Evolutionary conservation across 257 asterid species (phyloP), one percentile per base, ranked within the genome.

Genomic region (Haberlea rhodopensis): DNA sequence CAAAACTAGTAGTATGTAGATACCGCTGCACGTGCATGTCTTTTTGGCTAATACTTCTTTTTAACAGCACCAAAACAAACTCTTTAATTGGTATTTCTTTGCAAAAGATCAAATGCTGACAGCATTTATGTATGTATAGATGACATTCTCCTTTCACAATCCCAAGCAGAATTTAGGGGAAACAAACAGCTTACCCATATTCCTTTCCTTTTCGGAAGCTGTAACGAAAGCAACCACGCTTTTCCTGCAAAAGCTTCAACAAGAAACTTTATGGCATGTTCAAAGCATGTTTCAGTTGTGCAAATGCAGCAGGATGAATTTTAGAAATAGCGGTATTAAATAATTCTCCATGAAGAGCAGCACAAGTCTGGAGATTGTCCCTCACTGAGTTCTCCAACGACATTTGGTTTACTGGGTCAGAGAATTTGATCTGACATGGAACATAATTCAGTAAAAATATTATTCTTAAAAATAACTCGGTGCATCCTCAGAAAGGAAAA

Each of bases 361-460:
- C 83, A 75, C 99, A 90, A 11, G 90, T 84, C 71, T 83, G 95
- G 71, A 94, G 99, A 76, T 87, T 94, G 66, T 84, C 97, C 76
- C 83, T 84, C 77, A 94, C 82, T 8, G 89, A 86, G 70, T 73
- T 81, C 81, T 94, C 97, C 78, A 94, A 66, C 2, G 92, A 87
- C 32, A 84, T 79, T 75, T 82, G 94, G 77, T 78, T 84, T 76
- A 94, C 69, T 20, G 99, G 95, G 72, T 94, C 97, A 5, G 94
- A 87, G 73, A 81, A 78, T 69, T 94, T 90, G 66, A 94, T 83
- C 99, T 94, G 75, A 53, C 69, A 75, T 65, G 40, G 69, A 62
- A 28, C 53, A 21, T 21, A 45, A 62, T 59, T 62, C 9, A 68
- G 53, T 49, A 32, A 60, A 19, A 76, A 61, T n/a, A 25, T 20